Conservation (phyloP, 352 stramenopile species). For the Blastocystis sp. region DNA sequence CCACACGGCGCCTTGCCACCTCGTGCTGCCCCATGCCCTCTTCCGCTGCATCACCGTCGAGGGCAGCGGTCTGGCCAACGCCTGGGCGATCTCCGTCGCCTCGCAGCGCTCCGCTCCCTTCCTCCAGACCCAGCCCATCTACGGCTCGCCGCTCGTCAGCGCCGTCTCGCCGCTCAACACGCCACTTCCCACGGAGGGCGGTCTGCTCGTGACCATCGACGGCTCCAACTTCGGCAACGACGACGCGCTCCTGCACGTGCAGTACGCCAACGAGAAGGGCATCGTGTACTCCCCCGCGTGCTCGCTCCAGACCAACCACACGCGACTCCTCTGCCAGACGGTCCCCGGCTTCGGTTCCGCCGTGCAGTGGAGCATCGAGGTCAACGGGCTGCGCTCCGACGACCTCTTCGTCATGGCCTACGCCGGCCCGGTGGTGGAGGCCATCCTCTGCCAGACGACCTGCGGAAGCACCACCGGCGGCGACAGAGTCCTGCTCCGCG, state of each 20-base stretch:
- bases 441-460: not conserved
- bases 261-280: slow-evolving; percentile 25
- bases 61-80: not conserved
- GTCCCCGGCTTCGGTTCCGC: not conserved
- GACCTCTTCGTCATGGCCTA: slow-evolving; percentile 29
- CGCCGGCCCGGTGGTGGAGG: not conserved
- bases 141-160: slow-evolving; percentile 15
- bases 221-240: slow-evolving; percentile 4
- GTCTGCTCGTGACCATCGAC: not conserved
- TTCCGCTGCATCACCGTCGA: slow-evolving; percentile 7
- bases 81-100: not conserved
- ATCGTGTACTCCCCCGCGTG: not conserved
- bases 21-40: slow-evolving; percentile 14
- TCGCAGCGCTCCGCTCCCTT: not conserved
- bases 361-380: slow-evolving; percentile 28
- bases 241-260: not conserved
- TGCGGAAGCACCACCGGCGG: slow-evolving; percentile 11
- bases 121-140: not conserved
- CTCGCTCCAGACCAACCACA: not conserved
- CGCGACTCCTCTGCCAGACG: slow-evolving; percentile 17
- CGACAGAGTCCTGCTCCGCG: not conserved
- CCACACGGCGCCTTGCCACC: not conserved
- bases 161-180: not conserved
- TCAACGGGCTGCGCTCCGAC: not conserved
- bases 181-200: not conserved